These are phyloP conservation scores for Gloeostereum incarnatum DNA, from an alignment of 768 basidiomycete genomes.

Conservation along the genomic window DNA sequence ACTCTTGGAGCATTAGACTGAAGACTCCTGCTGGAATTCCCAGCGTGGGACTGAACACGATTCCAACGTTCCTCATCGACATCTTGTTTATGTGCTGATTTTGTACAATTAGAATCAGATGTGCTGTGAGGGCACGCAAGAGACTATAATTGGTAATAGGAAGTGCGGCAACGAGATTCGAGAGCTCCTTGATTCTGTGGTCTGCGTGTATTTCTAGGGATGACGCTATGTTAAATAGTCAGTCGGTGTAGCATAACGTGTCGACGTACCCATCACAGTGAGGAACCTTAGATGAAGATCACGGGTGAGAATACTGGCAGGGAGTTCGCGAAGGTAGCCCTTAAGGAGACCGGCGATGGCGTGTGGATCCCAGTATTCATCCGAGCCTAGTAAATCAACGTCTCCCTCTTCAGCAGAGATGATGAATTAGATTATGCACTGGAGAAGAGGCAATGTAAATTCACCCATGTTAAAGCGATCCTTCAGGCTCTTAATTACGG, in stretches of 20 bases:
- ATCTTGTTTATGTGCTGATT: slow-evolving; percentile 91
- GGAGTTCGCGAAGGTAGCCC: slow-evolving; percentile 87
- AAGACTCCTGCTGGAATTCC: slow-evolving; percentile 98
- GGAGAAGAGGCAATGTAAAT: slow-evolving; percentile 17
- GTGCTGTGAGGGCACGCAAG: slow-evolving; percentile 88
- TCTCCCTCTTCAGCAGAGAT: slow-evolving; percentile 71
- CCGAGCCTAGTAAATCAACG: slow-evolving; percentile 75
- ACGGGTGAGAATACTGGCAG: slow-evolving; percentile 84
- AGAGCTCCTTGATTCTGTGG: slow-evolving; percentile 80
- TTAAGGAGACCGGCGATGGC: slow-evolving; percentile 95
- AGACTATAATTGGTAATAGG: slow-evolving; percentile 92
- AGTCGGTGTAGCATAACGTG: slow-evolving; percentile 8
- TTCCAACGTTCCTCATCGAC: slow-evolving; percentile 97
- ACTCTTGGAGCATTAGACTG: slow-evolving; percentile 89
- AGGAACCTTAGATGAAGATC: slow-evolving; percentile 90
- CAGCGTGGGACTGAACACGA: slow-evolving; percentile 95
- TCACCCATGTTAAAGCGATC: slow-evolving; percentile 88
- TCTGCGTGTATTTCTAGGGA: slow-evolving; percentile 85
- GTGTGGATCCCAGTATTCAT: slow-evolving; percentile 96
- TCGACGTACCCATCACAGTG: slow-evolving; percentile 79
- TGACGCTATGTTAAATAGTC: slow-evolving; percentile 63
- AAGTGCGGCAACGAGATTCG: slow-evolving; percentile 75
- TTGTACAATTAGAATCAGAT: slow-evolving; percentile 90
- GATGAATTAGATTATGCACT: slow-evolving; percentile 5
- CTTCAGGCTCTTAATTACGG: slow-evolving; percentile 88